Conservation (phyloP, 768 basidiomycete species). For the Mrakia frigida region DNA sequence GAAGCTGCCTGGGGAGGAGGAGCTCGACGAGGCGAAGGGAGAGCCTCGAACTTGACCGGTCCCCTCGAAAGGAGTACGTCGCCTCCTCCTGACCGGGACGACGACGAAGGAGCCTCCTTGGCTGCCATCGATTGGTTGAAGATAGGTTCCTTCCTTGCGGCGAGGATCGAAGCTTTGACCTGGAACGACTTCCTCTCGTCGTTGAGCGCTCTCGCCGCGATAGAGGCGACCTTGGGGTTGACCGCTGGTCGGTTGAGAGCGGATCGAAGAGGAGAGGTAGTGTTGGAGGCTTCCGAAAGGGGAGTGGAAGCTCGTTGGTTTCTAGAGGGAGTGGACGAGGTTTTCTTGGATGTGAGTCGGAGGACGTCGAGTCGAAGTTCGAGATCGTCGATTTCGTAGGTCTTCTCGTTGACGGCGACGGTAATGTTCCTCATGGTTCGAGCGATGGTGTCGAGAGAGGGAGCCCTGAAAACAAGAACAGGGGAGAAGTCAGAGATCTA, state of each 20-base stretch:
- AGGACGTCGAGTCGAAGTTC: constrained; percentile 38
- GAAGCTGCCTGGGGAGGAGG: background rate
- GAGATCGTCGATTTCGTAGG: constrained; percentile 44
- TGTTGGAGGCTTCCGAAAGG: constrained; percentile 1
- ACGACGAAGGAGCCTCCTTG: background rate
- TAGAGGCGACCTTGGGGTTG: constrained; percentile 26
- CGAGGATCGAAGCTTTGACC: constrained; percentile 16
- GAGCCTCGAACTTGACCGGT: constrained; percentile 21
- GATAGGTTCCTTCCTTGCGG: constrained; percentile 1
- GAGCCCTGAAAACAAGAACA: constrained; percentile 53
- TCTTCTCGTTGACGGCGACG: constrained; percentile 39
- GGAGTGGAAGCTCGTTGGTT: background rate
- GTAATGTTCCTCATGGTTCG: constrained; percentile 83
- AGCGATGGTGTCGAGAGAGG: constrained; percentile 76
- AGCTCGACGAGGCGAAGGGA: constrained; percentile 25
- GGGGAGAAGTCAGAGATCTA: background rate
- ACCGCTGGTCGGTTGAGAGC: constrained; percentile 1
- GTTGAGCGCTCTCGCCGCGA: constrained; percentile 29
- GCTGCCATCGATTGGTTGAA: constrained; percentile 4
- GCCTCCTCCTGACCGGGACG: background rate
- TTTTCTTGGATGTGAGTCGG: constrained; percentile 29
- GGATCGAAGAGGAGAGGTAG: constrained; percentile 18
- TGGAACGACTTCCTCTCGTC: constrained; percentile 22
- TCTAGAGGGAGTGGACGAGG: background rate
- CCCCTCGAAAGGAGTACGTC: background rate